Conservation (phyloP, 2,329 filamentous ascomycete genomes). For the Fusarium fracticaudum region DNA sequence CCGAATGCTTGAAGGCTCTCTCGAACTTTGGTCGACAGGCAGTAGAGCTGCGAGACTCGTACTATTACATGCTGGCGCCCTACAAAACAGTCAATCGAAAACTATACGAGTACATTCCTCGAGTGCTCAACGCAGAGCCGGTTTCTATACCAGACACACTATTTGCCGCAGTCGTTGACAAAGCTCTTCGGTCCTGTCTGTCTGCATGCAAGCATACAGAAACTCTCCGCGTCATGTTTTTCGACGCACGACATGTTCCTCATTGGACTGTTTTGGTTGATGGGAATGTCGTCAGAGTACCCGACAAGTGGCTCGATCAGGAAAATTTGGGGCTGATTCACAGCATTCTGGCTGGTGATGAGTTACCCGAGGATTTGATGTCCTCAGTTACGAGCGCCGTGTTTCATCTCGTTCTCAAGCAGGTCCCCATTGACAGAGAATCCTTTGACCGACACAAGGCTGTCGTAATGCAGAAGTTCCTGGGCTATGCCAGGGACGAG, state of each 20-base stretch:
- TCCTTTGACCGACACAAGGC: background rate
- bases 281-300: background rate
- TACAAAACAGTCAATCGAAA: background rate
- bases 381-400: background rate
- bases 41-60: background rate
- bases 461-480: background rate
- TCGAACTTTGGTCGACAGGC: slow-evolving; percentile 8
- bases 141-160: background rate
- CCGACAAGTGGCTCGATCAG: slow-evolving; percentile 11
- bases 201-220: background rate
- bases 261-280: background rate
- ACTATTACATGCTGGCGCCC: slow-evolving; percentile 7
- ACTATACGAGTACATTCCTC: background rate
- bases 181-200: background rate
- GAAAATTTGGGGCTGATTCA: background rate
- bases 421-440: background rate
- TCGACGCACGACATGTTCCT: background rate
- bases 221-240: background rate
- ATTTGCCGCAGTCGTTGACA: background rate
- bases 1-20: background rate
- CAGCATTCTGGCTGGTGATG: background rate
- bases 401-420: background rate
- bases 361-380: background rate
- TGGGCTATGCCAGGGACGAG: background rate
- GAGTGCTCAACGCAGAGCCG: background rate